These are phyloP conservation scores for Huntiella moniliformis DNA, from an alignment of 2,329 filamentous ascomycete genomes.

Conservation along the genomic window DNA sequence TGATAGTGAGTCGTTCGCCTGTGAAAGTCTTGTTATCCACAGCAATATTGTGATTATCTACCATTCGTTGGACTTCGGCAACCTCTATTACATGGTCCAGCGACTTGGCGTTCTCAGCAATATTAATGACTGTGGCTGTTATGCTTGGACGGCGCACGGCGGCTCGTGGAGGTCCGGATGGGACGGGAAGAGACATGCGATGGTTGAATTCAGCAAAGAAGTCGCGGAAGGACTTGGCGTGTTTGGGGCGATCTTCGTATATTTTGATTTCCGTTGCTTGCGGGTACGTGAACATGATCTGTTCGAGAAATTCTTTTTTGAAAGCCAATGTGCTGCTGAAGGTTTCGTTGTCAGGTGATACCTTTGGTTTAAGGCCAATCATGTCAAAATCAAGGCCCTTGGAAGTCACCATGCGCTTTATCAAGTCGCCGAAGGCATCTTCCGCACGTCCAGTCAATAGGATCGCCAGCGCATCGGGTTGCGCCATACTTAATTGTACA, in stretches of 20 bases:
- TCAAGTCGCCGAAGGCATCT: slow-evolving; percentile 52
- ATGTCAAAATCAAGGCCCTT: slow-evolving; percentile 76
- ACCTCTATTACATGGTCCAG: slow-evolving; percentile 66
- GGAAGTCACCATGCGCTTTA: slow-evolving; percentile 63
- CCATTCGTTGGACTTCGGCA: slow-evolving; percentile 69
- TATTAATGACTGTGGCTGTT: slow-evolving; percentile 64
- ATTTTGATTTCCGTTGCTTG: slow-evolving; percentile 65
- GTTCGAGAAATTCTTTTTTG: slow-evolving; percentile 69
- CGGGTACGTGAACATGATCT: slow-evolving; percentile 71
- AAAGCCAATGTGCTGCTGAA: slow-evolving; percentile 77
- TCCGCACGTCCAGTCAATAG: slow-evolving; percentile 77
- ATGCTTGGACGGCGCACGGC: slow-evolving; percentile 28
- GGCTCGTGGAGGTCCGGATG: slow-evolving; percentile 32
- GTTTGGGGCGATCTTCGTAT: slow-evolving; percentile 47
- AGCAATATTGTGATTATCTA: slow-evolving; percentile 65
- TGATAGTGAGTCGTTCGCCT: slow-evolving; percentile 43
- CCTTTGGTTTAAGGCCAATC: slow-evolving; percentile 67
- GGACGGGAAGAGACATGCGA: slow-evolving; percentile 22
- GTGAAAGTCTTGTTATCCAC: slow-evolving; percentile 20
- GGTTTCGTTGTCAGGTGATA: slow-evolving; percentile 59
- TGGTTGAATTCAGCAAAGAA: slow-evolving; percentile 65
- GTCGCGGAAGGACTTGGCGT: slow-evolving; percentile 65
- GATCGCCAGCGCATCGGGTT: slow-evolving; percentile 69
- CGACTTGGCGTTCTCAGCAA: slow-evolving; percentile 53
- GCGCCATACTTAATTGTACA: slow-evolving; percentile 60